Evolutionary conservation across 23 red algal species (phyloP).

Genomic region (Gracilaria domingensis): DNA sequence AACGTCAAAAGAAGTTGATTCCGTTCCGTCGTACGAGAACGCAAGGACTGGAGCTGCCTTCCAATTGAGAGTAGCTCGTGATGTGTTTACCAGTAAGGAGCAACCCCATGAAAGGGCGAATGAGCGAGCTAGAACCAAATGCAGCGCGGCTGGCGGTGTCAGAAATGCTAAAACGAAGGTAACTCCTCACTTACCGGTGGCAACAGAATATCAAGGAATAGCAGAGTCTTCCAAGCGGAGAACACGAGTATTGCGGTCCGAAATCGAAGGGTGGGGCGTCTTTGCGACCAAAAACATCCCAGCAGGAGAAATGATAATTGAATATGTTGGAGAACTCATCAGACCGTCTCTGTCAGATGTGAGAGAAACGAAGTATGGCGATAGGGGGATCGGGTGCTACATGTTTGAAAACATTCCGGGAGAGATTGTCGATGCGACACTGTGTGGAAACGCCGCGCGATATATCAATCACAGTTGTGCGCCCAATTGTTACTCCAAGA

Average conservation of each 20-base stretch:
- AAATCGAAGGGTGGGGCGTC: slow-evolving; percentile 90
- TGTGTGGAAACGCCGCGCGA: slow-evolving; percentile 87
- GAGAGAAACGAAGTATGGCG: slow-evolving; percentile 82
- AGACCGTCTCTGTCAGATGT: slow-evolving; percentile 77
- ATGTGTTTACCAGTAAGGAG: slow-evolving; percentile 40
- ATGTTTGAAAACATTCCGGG: slow-evolving; percentile 93
- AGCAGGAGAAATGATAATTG: slow-evolving; percentile 90
- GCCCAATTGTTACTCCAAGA: slow-evolving; percentile 90
- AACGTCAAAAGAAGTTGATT: neutral
- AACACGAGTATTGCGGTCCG: slow-evolving; percentile 67
- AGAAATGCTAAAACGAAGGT: slow-evolving; percentile 36
- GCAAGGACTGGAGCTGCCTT: slow-evolving; percentile 50
- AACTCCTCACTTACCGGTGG: slow-evolving; percentile 38
- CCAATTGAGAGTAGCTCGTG: slow-evolving; percentile 54
- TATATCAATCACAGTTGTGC: slow-evolving; percentile 98
- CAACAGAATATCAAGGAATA: slow-evolving; percentile 58
- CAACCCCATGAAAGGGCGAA: neutral
- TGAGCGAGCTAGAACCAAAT: neutral
- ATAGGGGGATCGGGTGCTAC: slow-evolving; percentile 87
- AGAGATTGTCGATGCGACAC: slow-evolving; percentile 90
- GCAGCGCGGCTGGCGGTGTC: neutral
- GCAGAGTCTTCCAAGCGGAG: slow-evolving; percentile 38
- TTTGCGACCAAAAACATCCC: slow-evolving; percentile 78
- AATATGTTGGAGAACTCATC: slow-evolving; percentile 95
- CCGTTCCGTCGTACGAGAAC: slow-evolving; percentile 30